These are phyloP conservation scores for Geotrichum fermentans DNA, from an alignment of 1,139 yeast species.

Conservation along the genomic window DNA sequence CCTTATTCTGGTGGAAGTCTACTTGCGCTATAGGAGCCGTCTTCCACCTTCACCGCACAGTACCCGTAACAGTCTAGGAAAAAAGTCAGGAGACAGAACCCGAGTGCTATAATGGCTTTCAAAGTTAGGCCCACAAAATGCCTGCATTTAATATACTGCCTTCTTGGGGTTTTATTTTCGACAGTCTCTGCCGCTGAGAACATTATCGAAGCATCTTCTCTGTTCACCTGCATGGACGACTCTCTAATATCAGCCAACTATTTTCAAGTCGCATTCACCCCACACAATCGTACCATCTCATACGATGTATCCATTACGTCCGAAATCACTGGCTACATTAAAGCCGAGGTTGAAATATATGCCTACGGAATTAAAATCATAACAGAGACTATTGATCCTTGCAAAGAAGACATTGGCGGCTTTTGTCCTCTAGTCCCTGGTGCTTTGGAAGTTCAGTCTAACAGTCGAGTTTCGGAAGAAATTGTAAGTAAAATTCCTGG, in stretches of 20 bases:
- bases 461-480: slow-evolving; percentile 44
- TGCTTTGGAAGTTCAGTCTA: slow-evolving; percentile 65
- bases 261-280: slow-evolving; percentile 71
- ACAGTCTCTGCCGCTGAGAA: slow-evolving; percentile 21
- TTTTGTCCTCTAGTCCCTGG: slow-evolving; percentile 86
- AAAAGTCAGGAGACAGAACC: too few relatives aligned
- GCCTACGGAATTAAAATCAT: slow-evolving; percentile 78
- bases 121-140: too few relatives aligned
- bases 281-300: slow-evolving; percentile 55
- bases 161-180: background rate
- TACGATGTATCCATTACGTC: slow-evolving; percentile 77
- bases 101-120: background rate
- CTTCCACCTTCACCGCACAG: too few relatives aligned
- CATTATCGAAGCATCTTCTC: slow-evolving; percentile 42
- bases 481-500: slow-evolving; percentile 62
- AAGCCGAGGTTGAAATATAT: slow-evolving; percentile 63
- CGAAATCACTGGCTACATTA: slow-evolving; percentile 65
- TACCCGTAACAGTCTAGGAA: too few relatives aligned
- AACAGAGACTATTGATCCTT: slow-evolving; percentile 55
- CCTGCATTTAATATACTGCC: background rate
- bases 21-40: too few relatives aligned
- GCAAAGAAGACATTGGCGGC: slow-evolving; percentile 48
- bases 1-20: too few relatives aligned
- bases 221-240: slow-evolving; percentile 88
- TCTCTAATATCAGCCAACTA: slow-evolving; percentile 79